These are phyloP conservation scores for Chernovozyma sophiae-reginae DNA, from an alignment of 1,139 yeast species.

Conservation along the genomic window DNA sequence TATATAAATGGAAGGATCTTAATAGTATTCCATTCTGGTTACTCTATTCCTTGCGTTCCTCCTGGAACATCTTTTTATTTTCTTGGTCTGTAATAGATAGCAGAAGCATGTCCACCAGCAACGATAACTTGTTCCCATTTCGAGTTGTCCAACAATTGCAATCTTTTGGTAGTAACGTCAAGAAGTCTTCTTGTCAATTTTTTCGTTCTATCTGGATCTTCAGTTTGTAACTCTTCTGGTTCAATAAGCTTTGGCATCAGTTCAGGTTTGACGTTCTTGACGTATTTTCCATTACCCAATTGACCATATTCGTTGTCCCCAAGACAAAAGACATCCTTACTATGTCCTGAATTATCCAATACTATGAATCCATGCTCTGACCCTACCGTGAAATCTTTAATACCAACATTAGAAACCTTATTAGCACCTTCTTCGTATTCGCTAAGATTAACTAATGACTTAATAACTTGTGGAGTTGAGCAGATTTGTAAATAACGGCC, in stretches of 20 bases:
- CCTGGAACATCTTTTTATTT: constrained; percentile 1
- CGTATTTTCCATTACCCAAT: constrained; percentile 74
- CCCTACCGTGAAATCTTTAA: constrained; percentile 58
- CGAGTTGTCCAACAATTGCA: constrained; percentile 35
- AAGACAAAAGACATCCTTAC: constrained; percentile 66
- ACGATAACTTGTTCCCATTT: constrained; percentile 51
- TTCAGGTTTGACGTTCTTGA: constrained; percentile 55
- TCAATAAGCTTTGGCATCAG: constrained; percentile 55
- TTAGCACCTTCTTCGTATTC: constrained; percentile 37
- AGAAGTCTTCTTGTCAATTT: constrained; percentile 26
- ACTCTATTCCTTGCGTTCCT: too few species aligned
- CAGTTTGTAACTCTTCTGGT: constrained; percentile 36
- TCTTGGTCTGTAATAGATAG: constrained; percentile 50
- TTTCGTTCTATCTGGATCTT: constrained; percentile 12
- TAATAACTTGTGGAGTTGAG: constrained; percentile 59
- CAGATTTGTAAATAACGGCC: constrained; percentile 74
- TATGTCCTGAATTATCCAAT: constrained; percentile 40
- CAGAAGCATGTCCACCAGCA: constrained; percentile 63
- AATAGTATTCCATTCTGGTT: too few species aligned
- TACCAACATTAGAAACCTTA: constrained; percentile 37
- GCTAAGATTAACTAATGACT: constrained; percentile 41
- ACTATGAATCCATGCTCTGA: constrained; percentile 62
- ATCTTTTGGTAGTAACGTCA: constrained; percentile 38
- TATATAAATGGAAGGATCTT: too few species aligned
- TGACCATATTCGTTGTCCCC: constrained; percentile 84